Evolutionary conservation across 2,329 filamentous ascomycete species (phyloP).

Genomic region (Piedraia hortae): DNA sequence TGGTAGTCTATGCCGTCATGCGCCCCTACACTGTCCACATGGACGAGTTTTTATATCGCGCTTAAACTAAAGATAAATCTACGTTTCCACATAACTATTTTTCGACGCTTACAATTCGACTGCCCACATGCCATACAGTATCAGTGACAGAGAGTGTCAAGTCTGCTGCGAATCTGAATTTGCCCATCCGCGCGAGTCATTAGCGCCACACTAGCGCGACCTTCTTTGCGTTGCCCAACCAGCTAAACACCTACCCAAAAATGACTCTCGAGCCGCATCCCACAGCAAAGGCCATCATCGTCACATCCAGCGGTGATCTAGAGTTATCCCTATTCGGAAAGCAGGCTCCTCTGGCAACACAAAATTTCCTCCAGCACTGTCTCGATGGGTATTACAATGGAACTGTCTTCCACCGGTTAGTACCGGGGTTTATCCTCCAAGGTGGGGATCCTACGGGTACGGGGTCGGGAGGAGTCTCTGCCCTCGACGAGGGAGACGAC

Average conservation of each 20-base stretch:
- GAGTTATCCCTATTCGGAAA: constrained; percentile 84
- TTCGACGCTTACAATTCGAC: no score
- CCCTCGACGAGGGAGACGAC: constrained; percentile 60
- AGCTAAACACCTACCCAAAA: constrained; percentile 1
- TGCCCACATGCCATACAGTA: no score
- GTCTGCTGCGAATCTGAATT: no score
- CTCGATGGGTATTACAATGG: constrained; percentile 87
- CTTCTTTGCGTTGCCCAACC: no score
- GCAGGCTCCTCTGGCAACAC: constrained; percentile 69
- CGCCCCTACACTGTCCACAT: no score
- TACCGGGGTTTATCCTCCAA: constrained; percentile 79
- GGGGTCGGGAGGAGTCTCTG: constrained; percentile 71
- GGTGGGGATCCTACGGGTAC: constrained; percentile 87
- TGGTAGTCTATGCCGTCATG: no score
- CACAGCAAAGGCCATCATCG: constrained; percentile 69
- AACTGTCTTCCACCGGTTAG: constrained; percentile 79
- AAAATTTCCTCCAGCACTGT: constrained; percentile 87
- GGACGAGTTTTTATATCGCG: no score
- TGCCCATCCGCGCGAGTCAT: no score
- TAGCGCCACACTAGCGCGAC: no score
- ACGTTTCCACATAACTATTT: no score
- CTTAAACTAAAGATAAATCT: no score
- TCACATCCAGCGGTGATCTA: constrained; percentile 73
- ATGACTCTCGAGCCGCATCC: constrained; percentile 94
- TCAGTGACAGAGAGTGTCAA: no score